A percentile compares a stretch with the other conserved stretches of the same genome.
Conservation (phyloP, 1,284 basidiomycete species). For the Tylopilus sp. region DNA sequence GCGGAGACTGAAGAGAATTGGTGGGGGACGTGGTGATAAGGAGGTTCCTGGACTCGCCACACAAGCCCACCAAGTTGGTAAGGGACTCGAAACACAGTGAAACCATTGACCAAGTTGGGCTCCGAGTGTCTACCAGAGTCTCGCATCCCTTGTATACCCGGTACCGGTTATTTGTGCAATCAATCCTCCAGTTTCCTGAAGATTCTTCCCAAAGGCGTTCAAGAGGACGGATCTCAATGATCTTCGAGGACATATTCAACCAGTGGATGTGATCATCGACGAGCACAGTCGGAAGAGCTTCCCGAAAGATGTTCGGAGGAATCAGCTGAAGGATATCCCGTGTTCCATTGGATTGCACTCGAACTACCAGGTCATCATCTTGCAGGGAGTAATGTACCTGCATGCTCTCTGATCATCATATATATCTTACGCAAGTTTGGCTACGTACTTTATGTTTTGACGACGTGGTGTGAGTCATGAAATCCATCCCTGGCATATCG, state of each 20-base stretch:
- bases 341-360: constrained; percentile 19
- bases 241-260: constrained; percentile 41
- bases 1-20: too few relatives aligned
- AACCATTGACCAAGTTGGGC: constrained; percentile 43
- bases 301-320: constrained; percentile 39
- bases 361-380: constrained; percentile 36
- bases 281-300: constrained; percentile 51
- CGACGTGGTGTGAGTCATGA: too few relatives aligned
- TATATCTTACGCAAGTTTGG: too few relatives aligned
- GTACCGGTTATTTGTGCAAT: not conserved
- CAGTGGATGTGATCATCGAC: constrained; percentile 50
- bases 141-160: constrained; percentile 21
- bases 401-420: too few relatives aligned
- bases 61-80: constrained; percentile 31
- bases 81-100: constrained; percentile 36
- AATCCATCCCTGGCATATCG: too few relatives aligned
- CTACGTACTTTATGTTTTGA: too few relatives aligned
- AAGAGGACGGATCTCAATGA: constrained; percentile 50
- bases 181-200: constrained; percentile 24
- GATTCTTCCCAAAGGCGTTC: constrained; percentile 32
- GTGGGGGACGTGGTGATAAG: constrained; percentile 15
- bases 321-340: constrained; percentile 46
- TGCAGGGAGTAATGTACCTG: constrained; percentile 18
- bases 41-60: too few relatives aligned
- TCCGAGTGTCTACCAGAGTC: constrained; percentile 40